These are phyloP conservation scores for Emmonsia crescens DNA, from an alignment of 2,329 filamentous ascomycete genomes.

Conservation along the genomic window DNA sequence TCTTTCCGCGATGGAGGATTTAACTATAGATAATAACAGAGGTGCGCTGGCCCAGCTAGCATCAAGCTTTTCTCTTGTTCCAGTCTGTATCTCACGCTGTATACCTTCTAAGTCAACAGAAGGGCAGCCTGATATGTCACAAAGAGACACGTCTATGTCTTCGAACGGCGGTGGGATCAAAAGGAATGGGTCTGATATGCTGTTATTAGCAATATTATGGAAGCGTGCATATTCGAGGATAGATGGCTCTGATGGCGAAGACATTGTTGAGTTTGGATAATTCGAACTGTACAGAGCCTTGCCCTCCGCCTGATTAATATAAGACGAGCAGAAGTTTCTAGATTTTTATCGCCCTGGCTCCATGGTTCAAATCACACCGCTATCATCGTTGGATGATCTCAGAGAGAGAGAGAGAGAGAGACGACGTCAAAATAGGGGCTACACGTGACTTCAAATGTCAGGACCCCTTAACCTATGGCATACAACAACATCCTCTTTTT, in stretches of 20 bases:
- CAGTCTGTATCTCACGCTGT: background rate
- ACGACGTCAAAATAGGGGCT: background rate
- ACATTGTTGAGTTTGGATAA: conserved; percentile 2
- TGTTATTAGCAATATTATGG: conserved; percentile 32
- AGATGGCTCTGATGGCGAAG: conserved; percentile 23
- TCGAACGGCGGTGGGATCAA: conserved; percentile 8
- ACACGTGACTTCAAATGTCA: background rate
- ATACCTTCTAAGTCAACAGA: background rate
- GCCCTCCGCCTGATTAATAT: background rate
- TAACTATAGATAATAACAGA: conserved; percentile 23
- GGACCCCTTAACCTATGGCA: background rate
- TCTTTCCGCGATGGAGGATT: background rate
- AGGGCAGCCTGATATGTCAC: conserved; percentile 8
- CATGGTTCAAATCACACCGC: background rate
- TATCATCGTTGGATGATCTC: background rate
- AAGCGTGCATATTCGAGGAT: conserved; percentile 40
- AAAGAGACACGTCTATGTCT: conserved; percentile 6
- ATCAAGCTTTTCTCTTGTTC: conserved; percentile 24
- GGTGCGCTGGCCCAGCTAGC: conserved; percentile 21
- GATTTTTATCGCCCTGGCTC: background rate
- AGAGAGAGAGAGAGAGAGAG: no score
- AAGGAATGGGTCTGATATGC: conserved; percentile 20
- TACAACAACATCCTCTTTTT: background rate
- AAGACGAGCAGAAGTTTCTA: background rate
- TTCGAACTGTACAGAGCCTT: background rate